Evolutionary conservation across 139 green algal genomes (phyloP), one percentile per base, ranked within the genome.

Genomic region (Micractinium conductrix): DNA sequence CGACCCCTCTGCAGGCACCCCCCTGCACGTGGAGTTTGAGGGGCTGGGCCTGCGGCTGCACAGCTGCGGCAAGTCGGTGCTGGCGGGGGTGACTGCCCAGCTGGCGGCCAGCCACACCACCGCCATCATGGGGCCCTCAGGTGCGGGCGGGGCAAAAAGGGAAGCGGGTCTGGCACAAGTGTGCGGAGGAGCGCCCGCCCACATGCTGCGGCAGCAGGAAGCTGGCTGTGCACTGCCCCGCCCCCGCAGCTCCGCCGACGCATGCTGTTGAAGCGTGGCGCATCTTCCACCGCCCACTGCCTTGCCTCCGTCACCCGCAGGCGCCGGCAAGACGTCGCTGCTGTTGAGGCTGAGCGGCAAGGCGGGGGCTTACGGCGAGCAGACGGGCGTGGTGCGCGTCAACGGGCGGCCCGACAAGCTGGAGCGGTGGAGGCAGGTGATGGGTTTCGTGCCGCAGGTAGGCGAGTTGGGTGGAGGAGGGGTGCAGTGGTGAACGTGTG

Each of bases 381-480:
- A 90, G 38, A 92, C 68, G 22, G 94, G 94, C 2, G 17, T 65
- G 0, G 80, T 96, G 33, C 83, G 92, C 26, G 75, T 96, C 62
- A 94, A 96, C 76, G 22, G 35, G 40, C 89, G 80, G 10, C 67
- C 65, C 6, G 80, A 85, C 30, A 58, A 38, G 43, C 72, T 91
- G 71, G 68, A 87, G 65, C 43, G 72, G 12, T 90, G 89, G 45
- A 87, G 86, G 37, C 50, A 62, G 10, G 78, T 93, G 35, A 89
- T 90, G 75, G 94, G 94, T 21, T 96, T 95, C 86, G 94, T 97
- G n/a, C 94, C 93, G 8, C 94, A 92, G 84, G 86, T 86, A 33
- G 21, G 80, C 4, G 24, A 14, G 67, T 9, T 35, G 19, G 60
- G 19, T 37, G 26, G 60, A 9, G n/a, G n/a, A n/a, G n/a, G n/a